Evolutionary conservation across 2,329 filamentous ascomycete genomes (phyloP).

Genomic region (Fusarium liriodendri): DNA sequence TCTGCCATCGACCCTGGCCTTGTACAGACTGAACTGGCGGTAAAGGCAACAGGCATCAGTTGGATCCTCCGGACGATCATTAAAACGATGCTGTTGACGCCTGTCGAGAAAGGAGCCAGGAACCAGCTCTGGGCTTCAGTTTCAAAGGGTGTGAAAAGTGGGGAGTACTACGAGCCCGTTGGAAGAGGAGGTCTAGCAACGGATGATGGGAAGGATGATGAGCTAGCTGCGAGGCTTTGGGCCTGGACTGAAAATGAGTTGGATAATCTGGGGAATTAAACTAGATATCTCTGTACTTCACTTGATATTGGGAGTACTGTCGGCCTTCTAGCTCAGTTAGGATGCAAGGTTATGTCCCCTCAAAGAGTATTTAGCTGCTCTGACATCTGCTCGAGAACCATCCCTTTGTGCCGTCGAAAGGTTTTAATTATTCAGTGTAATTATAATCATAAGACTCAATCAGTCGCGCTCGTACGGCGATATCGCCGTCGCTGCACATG

Average conservation of each 20-base stretch:
- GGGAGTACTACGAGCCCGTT: slow-evolving; percentile 48
- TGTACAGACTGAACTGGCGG: slow-evolving; percentile 15
- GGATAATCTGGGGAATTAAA: background rate
- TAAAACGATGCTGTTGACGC: slow-evolving; percentile 27
- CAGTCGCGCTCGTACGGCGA: no score
- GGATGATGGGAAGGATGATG: slow-evolving; percentile 40
- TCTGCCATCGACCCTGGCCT: slow-evolving; percentile 21
- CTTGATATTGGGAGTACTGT: background rate
- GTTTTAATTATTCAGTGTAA: no score
- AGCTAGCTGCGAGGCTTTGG: slow-evolving; percentile 47
- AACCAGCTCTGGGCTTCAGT: slow-evolving; percentile 59
- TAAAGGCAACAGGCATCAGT: background rate
- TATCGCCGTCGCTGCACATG: no score
- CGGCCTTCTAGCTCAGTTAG: no score
- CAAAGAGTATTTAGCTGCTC: no score
- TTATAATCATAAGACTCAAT: no score
- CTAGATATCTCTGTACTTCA: background rate
- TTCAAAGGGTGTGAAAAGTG: slow-evolving; percentile 42
- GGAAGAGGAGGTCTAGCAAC: slow-evolving; percentile 41
- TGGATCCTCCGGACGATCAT: slow-evolving; percentile 21
- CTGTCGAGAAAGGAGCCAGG: slow-evolving; percentile 49
- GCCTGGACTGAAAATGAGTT: slow-evolving; percentile 51
- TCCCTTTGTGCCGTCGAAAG: no score
- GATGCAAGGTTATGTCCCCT: no score
- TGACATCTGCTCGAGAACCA: no score